Evolutionary conservation across 257 asterid genomes (phyloP).

Genomic region (Solanum chiquidenum): DNA sequence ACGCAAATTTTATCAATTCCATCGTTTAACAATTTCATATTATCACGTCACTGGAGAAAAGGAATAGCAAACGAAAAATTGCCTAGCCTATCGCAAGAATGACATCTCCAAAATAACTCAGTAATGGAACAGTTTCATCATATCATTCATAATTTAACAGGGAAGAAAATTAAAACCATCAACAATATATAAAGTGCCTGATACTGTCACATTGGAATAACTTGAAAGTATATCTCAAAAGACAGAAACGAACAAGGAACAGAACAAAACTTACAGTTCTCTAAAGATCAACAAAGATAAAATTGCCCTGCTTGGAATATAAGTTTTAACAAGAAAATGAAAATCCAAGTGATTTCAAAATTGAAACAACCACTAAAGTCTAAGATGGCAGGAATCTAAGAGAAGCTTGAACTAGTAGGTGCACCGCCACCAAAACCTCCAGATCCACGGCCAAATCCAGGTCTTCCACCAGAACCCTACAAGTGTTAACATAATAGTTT

Average conservation of each 20-base stretch:
- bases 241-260: not conserved
- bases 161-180: too few relatives aligned
- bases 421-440: conserved; percentile 24
- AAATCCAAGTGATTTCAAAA: not conserved
- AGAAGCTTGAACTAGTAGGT: conserved; percentile 30
- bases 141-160: not conserved
- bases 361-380: not conserved
- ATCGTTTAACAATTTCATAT: not conserved
- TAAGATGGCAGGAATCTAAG: conserved; percentile 2
- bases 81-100: not conserved
- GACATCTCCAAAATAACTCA: not conserved
- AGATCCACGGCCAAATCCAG: conserved; percentile 30
- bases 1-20: not conserved
- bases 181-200: not conserved
- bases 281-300: not conserved
- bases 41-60: not conserved
- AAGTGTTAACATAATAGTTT: not conserved
- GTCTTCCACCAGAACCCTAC: conserved; percentile 18
- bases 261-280: not conserved
- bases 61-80: not conserved
- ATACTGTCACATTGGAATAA: not conserved
- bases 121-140: not conserved
- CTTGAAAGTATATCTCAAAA: not conserved
- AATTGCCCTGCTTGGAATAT: not conserved
- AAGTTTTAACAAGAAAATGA: not conserved